Evolutionary conservation across 805 yeast genomes (phyloP).

Genomic region (Kodamaea restingae): DNA sequence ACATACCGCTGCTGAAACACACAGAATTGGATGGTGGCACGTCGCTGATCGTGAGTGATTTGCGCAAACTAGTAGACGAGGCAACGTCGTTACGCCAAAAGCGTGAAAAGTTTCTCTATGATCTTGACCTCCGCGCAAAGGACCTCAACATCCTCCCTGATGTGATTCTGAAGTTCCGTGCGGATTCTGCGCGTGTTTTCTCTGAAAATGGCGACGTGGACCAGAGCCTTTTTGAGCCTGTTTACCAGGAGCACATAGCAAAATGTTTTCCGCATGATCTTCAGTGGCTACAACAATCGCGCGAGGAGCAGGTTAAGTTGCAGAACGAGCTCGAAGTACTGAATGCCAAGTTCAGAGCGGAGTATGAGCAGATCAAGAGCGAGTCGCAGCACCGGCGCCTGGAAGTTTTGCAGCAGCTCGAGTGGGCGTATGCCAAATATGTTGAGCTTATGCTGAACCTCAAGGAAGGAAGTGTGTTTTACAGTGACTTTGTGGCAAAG

Average conservation of each 20-base stretch:
- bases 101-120: constrained; percentile 38
- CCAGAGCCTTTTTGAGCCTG: constrained; percentile 29
- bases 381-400: constrained; percentile 38
- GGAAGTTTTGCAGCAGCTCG: constrained; percentile 48
- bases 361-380: constrained; percentile 9
- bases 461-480: constrained; percentile 67
- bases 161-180: constrained; percentile 46
- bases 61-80: constrained; percentile 32
- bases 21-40: constrained; percentile 30
- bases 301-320: constrained; percentile 21
- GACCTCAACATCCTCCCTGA: constrained; percentile 50
- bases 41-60: constrained; percentile 26
- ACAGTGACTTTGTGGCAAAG: constrained; percentile 53
- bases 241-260: constrained; percentile 40
- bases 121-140: constrained; percentile 41
- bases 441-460: constrained; percentile 57
- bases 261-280: constrained; percentile 49
- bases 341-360: constrained; percentile 11
- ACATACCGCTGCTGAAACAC: constrained; percentile 40
- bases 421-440: constrained; percentile 46
- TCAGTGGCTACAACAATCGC: constrained; percentile 38
- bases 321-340: constrained; percentile 16
- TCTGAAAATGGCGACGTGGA: constrained; percentile 14
- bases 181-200: constrained; percentile 10
- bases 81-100: constrained; percentile 28